These are phyloP conservation scores for Solanum piurae DNA, from an alignment of 257 asterid species.

Conservation along the genomic window DNA sequence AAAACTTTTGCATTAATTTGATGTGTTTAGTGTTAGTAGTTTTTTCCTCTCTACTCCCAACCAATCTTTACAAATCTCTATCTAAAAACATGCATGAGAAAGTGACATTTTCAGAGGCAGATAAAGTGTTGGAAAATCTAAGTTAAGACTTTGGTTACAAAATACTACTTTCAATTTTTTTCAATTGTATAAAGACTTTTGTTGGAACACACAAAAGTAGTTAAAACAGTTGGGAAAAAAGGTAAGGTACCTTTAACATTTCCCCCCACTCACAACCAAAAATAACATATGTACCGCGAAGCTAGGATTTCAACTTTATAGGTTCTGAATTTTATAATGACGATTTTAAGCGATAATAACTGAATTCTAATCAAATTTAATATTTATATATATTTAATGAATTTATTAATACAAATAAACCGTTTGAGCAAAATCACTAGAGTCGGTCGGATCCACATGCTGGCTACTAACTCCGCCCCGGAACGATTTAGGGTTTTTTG, in stretches of 20 bases:
- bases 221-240: conserved; percentile 29
- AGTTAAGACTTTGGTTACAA: conserved; percentile 10
- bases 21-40: background rate
- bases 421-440: background rate
- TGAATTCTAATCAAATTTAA: too few species aligned
- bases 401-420: too few species aligned
- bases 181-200: background rate
- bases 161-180: background rate
- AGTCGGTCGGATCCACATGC: too few species aligned
- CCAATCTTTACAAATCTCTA: background rate
- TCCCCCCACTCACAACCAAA: background rate
- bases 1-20: conserved; percentile 11
- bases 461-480: background rate
- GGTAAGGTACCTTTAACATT: background rate
- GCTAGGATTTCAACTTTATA: background rate
- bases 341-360: background rate
- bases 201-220: conserved; percentile 16
- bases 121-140: conserved; percentile 6
- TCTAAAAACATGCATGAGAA: background rate
- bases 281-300: background rate
- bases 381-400: too few species aligned
- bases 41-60: background rate
- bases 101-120: conserved; percentile 1
- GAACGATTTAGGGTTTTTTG: background rate
- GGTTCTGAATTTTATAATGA: too few species aligned